Evolutionary conservation across 257 asterid genomes (phyloP).

Genomic region (Ilex aquifolium): DNA sequence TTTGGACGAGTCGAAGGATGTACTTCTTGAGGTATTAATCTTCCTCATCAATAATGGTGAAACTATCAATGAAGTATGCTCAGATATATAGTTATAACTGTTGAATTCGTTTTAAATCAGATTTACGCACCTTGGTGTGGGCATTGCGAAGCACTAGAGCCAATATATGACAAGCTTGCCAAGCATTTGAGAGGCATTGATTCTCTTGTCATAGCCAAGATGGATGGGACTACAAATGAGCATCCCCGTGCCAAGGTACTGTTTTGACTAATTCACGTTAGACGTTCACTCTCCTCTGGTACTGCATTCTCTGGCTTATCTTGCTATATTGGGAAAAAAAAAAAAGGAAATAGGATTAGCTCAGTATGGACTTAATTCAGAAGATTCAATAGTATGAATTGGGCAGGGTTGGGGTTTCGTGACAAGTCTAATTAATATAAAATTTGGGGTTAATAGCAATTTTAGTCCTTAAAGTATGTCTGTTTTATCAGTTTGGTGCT

Average conservation of each 20-base stretch:
- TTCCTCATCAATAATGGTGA: constrained; percentile 5
- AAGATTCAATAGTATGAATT: too few species aligned
- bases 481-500: too few species aligned
- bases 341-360: background rate
- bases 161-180: constrained; percentile 82
- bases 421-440: background rate
- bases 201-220: constrained; percentile 90
- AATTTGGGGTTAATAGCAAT: too few species aligned
- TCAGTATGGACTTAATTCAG: background rate
- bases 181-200: constrained; percentile 58
- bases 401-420: background rate
- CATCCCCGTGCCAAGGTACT: constrained; percentile 96
- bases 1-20: constrained; percentile 92
- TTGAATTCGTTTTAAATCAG: constrained; percentile 22
- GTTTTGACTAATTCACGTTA: background rate
- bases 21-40: constrained; percentile 85
- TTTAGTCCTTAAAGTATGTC: too few species aligned
- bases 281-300: background rate
- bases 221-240: constrained; percentile 96
- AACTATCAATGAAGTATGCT: too few species aligned
- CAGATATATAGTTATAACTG: too few species aligned
- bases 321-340: background rate
- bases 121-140: constrained; percentile 98
- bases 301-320: background rate
- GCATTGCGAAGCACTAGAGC: constrained; percentile 86